Evolutionary conservation across 2,329 filamentous ascomycete genomes (phyloP).

Genomic region (Malbranchea cinnamomea): DNA sequence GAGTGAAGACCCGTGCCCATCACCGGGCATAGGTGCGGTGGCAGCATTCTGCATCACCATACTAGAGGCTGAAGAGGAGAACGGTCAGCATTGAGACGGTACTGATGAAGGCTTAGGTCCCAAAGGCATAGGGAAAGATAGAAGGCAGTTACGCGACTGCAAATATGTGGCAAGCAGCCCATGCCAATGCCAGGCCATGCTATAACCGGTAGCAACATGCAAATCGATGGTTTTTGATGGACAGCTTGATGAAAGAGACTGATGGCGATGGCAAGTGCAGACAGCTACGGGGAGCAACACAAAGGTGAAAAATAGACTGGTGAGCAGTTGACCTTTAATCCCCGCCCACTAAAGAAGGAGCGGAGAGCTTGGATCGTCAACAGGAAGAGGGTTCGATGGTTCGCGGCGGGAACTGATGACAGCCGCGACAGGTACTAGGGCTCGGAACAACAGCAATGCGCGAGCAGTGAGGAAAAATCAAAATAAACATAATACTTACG

Average conservation of each 20-base stretch:
- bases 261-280: slow-evolving; percentile 13
- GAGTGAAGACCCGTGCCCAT: slow-evolving; percentile 15
- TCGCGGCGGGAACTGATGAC: not conserved
- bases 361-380: slow-evolving; percentile 1
- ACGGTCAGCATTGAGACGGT: slow-evolving; percentile 29
- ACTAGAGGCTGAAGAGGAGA: slow-evolving; percentile 26
- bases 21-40: slow-evolving; percentile 17
- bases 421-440: not conserved
- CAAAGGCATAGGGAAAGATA: slow-evolving; percentile 13
- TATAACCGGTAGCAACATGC: slow-evolving; percentile 13
- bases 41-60: slow-evolving; percentile 31
- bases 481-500: slow-evolving; percentile 36
- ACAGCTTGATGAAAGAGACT: slow-evolving; percentile 21
- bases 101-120: slow-evolving; percentile 10
- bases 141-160: slow-evolving; percentile 22
- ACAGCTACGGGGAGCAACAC: slow-evolving; percentile 3
- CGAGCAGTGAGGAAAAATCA: slow-evolving; percentile 7
- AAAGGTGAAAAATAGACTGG: not conserved
- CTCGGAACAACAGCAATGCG: slow-evolving; percentile 3
- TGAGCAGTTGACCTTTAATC: not conserved
- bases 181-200: slow-evolving; percentile 12
- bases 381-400: not conserved
- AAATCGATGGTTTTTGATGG: slow-evolving; percentile 26
- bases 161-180: slow-evolving; percentile 14
- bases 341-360: not conserved